A percentile compares a stretch with the other conserved stretches of the same genome.
Conservation (phyloP, 2,329 filamentous ascomycete species). For the Aspergillus clavatus region DNA sequence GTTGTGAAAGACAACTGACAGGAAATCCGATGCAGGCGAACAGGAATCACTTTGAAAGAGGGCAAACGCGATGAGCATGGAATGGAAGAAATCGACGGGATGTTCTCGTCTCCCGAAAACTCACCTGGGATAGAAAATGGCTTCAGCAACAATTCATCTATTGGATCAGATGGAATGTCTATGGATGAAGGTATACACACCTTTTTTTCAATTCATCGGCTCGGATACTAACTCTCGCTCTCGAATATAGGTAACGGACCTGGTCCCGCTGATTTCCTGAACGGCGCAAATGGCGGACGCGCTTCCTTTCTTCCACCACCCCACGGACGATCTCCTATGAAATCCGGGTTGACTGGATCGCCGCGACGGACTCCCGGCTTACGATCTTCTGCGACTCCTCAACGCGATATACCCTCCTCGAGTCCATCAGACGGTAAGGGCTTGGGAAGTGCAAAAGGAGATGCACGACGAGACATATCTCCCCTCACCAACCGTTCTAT, state of each 20-base stretch:
- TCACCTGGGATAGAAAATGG: constrained; percentile 40
- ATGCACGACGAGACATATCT: constrained; percentile 27
- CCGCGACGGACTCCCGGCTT: constrained; percentile 40
- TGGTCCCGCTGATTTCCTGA: constrained; percentile 40
- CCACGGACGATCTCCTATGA: constrained; percentile 43
- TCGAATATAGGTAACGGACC: constrained; percentile 34
- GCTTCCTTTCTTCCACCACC: constrained; percentile 36
- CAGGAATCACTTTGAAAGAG: constrained; percentile 75
- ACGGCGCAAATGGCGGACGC: constrained; percentile 30
- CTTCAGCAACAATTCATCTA: constrained; percentile 39
- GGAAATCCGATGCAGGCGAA: constrained; percentile 61
- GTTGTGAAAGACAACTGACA: background rate
- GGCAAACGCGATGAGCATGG: constrained; percentile 85
- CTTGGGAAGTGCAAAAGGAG: constrained; percentile 17
- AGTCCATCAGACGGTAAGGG: constrained; percentile 36
- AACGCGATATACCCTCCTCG: constrained; percentile 31
- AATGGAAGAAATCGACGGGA: constrained; percentile 77
- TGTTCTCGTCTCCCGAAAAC: constrained; percentile 83
- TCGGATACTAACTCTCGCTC: constrained; percentile 1
- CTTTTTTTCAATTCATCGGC: background rate
- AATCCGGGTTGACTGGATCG: constrained; percentile 40
- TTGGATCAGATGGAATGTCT: constrained; percentile 58
- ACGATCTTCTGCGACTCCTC: constrained; percentile 39
- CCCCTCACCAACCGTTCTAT: constrained; percentile 34
- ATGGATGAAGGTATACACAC: constrained; percentile 54